These are phyloP conservation scores for Fusarium papillatum DNA, from an alignment of 2,329 filamentous ascomycete species.

Conservation along the genomic window DNA sequence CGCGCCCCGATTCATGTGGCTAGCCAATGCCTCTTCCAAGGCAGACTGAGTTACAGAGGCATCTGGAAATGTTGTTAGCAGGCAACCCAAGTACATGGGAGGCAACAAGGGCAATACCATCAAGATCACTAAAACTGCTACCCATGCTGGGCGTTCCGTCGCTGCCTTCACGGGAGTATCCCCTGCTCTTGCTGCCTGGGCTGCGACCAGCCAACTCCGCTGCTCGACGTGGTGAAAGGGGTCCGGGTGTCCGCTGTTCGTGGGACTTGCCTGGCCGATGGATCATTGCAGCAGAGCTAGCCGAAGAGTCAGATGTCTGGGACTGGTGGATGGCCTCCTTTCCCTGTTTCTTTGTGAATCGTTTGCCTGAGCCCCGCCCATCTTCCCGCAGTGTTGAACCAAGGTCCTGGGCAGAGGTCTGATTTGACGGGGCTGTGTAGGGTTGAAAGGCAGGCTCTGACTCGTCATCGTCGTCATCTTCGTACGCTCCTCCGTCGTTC, in stretches of 20 bases:
- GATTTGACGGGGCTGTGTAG: slow-evolving; percentile 54
- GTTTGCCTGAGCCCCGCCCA: slow-evolving; percentile 49
- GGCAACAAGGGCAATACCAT: slow-evolving; percentile 64
- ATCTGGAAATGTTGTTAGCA: slow-evolving; percentile 61
- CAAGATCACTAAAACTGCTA: slow-evolving; percentile 88
- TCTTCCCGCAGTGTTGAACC: slow-evolving; percentile 67
- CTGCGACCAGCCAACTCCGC: slow-evolving; percentile 70
- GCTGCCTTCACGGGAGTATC: slow-evolving; percentile 71
- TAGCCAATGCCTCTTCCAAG: slow-evolving; percentile 82
- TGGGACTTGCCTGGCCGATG: slow-evolving; percentile 47
- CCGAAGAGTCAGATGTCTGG: slow-evolving; percentile 74
- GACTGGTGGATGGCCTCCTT: slow-evolving; percentile 59
- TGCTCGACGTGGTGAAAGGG: slow-evolving; percentile 70
- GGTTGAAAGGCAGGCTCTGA: slow-evolving; percentile 69
- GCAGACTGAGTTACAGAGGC: slow-evolving; percentile 86
- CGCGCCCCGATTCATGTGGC: slow-evolving; percentile 54
- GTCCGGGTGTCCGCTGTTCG: slow-evolving; percentile 55
- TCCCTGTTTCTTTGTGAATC: slow-evolving; percentile 45
- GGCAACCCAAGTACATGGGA: not conserved
- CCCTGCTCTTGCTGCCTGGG: slow-evolving; percentile 63
- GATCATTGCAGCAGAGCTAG: slow-evolving; percentile 62
- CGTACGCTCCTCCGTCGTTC: slow-evolving; percentile 53
- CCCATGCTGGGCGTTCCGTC: slow-evolving; percentile 86
- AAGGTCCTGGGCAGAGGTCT: slow-evolving; percentile 58
- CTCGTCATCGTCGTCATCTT: slow-evolving; percentile 69